A percentile compares a stretch with the other conserved stretches of the same genome.
Evolutionary conservation across 2,329 filamentous ascomycete species (phyloP).

Genomic region (Colletotrichum simmondsii): DNA sequence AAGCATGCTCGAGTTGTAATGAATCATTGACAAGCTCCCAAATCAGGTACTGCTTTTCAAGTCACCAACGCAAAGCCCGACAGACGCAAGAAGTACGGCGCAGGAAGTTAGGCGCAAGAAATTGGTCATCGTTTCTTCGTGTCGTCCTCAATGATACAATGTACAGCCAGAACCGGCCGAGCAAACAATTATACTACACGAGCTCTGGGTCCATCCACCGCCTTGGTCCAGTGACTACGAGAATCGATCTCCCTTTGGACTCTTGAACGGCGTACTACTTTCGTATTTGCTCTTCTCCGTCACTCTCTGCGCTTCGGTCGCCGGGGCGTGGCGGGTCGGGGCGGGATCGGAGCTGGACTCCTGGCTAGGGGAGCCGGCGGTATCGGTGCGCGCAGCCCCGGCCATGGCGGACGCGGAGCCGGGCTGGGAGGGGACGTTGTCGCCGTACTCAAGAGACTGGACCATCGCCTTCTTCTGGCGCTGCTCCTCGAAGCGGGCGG

Average conservation of each 20-base stretch:
- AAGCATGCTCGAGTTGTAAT: background rate
- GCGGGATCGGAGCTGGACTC: constrained; percentile 85
- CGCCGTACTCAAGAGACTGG: constrained; percentile 63
- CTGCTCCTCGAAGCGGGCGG: constrained; percentile 74
- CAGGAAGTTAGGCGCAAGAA: background rate
- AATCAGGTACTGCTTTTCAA: background rate
- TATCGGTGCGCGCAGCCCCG: constrained; percentile 68
- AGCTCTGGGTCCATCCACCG: background rate
- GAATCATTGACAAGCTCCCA: constrained; percentile 14
- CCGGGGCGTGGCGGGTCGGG: constrained; percentile 82
- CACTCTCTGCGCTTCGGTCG: constrained; percentile 74
- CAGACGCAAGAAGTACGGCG: background rate
- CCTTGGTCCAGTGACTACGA: constrained; percentile 51
- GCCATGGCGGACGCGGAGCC: constrained; percentile 49
- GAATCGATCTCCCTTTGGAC: constrained; percentile 89
- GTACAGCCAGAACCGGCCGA: constrained; percentile 4
- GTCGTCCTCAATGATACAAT: constrained; percentile 28
- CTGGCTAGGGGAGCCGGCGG: constrained; percentile 71
- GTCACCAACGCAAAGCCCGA: background rate
- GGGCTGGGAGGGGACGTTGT: constrained; percentile 48
- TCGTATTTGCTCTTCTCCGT: constrained; percentile 92
- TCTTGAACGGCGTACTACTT: constrained; percentile 77
- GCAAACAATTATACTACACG: constrained; percentile 27
- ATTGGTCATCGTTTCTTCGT: constrained; percentile 17
- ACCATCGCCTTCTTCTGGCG: constrained; percentile 71